These are phyloP conservation scores for Fagopyrum tataricum DNA, from an alignment of 148 eudicot genomes.

Conservation along the genomic window DNA sequence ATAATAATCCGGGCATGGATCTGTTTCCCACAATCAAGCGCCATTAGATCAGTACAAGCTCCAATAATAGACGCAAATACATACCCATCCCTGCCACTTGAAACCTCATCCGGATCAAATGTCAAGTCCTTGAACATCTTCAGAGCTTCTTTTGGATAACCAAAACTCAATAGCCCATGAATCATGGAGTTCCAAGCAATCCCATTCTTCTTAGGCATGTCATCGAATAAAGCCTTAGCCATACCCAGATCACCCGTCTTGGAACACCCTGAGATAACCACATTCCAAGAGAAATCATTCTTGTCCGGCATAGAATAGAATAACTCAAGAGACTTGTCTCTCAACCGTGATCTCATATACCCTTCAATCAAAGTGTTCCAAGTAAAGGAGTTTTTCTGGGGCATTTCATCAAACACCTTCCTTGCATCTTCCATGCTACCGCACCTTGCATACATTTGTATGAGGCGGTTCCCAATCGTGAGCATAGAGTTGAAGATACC, in stretches of 20 bases:
- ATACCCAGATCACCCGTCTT: constrained; percentile 49
- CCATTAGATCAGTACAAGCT: constrained; percentile 63
- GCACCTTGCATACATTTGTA: constrained; percentile 54
- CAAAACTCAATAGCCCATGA: constrained; percentile 62
- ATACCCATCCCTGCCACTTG: constrained; percentile 35
- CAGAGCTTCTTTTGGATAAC: constrained; percentile 51
- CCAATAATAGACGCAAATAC: constrained; percentile 61
- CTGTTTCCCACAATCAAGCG: constrained; percentile 62
- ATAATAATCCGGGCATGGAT: constrained; percentile 56
- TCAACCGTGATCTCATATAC: constrained; percentile 40
- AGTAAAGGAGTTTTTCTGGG: constrained; percentile 50
- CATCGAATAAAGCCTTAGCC: constrained; percentile 43
- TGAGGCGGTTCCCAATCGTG: constrained; percentile 56
- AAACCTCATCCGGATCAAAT: constrained; percentile 26
- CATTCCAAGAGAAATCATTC: constrained; percentile 80
- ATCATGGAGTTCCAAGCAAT: constrained; percentile 74
- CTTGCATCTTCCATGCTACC: constrained; percentile 42
- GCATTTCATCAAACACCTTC: constrained; percentile 70
- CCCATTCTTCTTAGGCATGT: constrained; percentile 76
- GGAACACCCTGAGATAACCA: constrained; percentile 49
- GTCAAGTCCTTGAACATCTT: constrained; percentile 51
- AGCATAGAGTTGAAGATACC: constrained; percentile 48
- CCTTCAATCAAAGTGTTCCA: constrained; percentile 71
- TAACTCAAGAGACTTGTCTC: constrained; percentile 23
- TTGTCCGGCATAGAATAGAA: constrained; percentile 58